Evolutionary conservation across 2,329 filamentous ascomycete species (phyloP), one percentile per base, ranked within the genome.

Genomic region (Berkeleyomyces basicola): DNA sequence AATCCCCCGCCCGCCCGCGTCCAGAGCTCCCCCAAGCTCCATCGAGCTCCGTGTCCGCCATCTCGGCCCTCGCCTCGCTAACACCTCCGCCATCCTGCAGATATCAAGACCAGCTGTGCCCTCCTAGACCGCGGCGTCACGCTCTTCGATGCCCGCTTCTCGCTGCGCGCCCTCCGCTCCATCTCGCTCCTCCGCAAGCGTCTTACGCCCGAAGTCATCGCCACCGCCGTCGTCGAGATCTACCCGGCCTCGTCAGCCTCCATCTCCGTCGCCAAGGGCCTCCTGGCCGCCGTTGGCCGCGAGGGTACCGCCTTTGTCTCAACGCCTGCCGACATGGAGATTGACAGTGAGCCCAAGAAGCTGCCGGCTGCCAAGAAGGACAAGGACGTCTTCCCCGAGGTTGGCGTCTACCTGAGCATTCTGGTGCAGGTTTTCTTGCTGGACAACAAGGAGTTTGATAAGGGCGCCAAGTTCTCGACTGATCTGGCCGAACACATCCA

Each of bases 121-220:
- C 82, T 99, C 67, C 82, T 99, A 71, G 91, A 96, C 71, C 87
- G 90, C 70, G 93, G 91, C 67, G 92, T 99, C 67, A 81, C 85
- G 67, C 84, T 95, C 69, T 99, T 97, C 74, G 93, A 99, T 76
- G 84, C 91, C 65, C 86, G 93, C 78, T 99, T 96, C 76, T 90
- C 92, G 63, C 86, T 99, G 67, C 84, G 93, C 71, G 93, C 93
- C 66, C 82, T 99, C 67, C 87, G 93, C 70, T 95, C 91, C 69
- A 95, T 97, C 76, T 96, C 93, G 47, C 91, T 90, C 62, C 85
- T 97, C 73, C 90, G 93, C 73, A 97, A 97, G 80, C 84, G 89
- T 68, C 81, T 96, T 68, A 88, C 86, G 11, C 82, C 88, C 64
- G 88, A 92, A 68, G 85, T 95, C 68, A 79, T 96, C 68, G 82